Evolutionary conservation across 148 eudicot species (phyloP).

Genomic region (Cornus controversa): DNA sequence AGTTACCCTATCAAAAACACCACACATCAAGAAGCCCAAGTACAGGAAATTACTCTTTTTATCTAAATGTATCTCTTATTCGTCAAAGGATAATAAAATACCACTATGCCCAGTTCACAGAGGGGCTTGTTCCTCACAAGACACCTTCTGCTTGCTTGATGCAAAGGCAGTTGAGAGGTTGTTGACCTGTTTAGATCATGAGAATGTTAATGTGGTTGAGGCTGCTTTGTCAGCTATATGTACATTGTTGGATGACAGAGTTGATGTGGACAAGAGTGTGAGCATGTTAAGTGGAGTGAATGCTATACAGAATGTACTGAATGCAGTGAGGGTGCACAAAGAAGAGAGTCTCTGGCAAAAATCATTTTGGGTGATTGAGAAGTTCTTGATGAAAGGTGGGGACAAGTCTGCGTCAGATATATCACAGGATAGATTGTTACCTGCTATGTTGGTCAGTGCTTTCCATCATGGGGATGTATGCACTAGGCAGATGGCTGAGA

Average conservation of each 20-base stretch:
- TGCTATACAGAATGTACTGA: constrained; percentile 45
- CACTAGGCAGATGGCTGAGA: constrained; percentile 76
- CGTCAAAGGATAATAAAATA: constrained; percentile 29
- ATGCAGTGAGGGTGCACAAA: constrained; percentile 62
- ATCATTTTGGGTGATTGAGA: constrained; percentile 74
- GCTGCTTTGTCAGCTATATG: constrained; percentile 73
- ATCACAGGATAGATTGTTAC: constrained; percentile 55
- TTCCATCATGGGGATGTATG: constrained; percentile 72
- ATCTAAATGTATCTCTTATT: constrained; percentile 23
- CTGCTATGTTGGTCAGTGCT: constrained; percentile 57
- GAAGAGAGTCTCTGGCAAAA: constrained; percentile 62
- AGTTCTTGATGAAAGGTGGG: constrained; percentile 58
- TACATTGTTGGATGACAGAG: constrained; percentile 66
- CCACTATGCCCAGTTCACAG: constrained; percentile 56
- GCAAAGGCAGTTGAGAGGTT: constrained; percentile 63
- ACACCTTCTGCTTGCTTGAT: constrained; percentile 73
- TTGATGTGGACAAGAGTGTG: constrained; percentile 57
- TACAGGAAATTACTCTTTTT: constrained; percentile 21
- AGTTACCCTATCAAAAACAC: constrained; percentile 53
- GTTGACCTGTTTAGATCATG: constrained; percentile 56
- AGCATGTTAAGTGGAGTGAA: constrained; percentile 43
- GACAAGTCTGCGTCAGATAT: constrained; percentile 44
- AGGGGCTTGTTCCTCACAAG: constrained; percentile 66
- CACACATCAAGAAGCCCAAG: constrained; percentile 38
- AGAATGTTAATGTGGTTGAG: constrained; percentile 56